Conservation (phyloP, 305 asterid species). For the Nicotiana rustica region DNA sequence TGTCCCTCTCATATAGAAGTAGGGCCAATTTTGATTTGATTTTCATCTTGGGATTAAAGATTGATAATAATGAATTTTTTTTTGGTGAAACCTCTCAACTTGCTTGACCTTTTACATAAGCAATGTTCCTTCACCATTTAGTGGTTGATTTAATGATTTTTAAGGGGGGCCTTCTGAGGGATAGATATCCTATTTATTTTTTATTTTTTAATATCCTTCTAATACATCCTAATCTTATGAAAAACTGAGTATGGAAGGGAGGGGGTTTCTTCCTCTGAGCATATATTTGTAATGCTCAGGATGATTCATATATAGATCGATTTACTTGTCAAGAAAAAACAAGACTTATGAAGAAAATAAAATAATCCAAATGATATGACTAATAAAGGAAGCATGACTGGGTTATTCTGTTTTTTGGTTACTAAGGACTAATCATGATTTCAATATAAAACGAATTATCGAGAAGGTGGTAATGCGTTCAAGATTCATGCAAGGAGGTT, state of each 20-base stretch:
- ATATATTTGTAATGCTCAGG: not conserved
- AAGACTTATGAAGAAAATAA: not conserved
- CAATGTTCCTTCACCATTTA: not conserved
- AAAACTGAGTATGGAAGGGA: not conserved
- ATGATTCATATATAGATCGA: not conserved
- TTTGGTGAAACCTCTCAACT: not conserved
- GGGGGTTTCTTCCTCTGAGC: not conserved
- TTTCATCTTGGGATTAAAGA: constrained; percentile 12
- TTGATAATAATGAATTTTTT: not conserved
- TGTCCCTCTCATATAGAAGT: constrained; percentile 6
- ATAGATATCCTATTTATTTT: not conserved
- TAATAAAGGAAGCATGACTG: not conserved
- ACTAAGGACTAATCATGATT: not conserved
- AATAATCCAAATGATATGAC: not conserved
- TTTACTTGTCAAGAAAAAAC: not conserved
- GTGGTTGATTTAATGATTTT: not conserved
- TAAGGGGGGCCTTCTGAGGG: not conserved
- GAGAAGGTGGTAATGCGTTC: not conserved
- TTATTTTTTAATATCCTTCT: not conserved
- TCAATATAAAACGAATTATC: not conserved
- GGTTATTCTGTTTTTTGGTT: not conserved
- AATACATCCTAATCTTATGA: not conserved
- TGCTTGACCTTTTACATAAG: not conserved
- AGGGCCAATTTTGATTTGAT: not conserved
- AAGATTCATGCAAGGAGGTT: not conserved